These are phyloP conservation scores for Agastache rugosa DNA, from an alignment of 257 asterid species.

Conservation along the genomic window DNA sequence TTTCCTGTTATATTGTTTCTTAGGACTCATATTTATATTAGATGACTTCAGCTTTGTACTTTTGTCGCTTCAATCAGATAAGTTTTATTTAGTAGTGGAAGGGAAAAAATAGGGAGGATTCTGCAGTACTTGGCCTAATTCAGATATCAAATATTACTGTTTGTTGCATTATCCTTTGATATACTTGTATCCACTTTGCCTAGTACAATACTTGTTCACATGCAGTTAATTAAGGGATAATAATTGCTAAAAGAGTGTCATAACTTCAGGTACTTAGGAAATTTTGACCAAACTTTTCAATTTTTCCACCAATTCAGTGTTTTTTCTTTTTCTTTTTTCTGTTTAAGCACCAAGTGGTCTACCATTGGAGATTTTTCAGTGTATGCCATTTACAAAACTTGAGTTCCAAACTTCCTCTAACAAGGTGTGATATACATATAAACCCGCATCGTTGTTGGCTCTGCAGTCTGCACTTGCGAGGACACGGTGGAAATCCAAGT, in stretches of 20 bases:
- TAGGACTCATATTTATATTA: not conserved
- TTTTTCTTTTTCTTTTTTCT: no score
- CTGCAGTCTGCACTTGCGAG: not conserved
- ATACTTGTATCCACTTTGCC: slow-evolving; percentile 9
- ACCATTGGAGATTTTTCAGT: no score
- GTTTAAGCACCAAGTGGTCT: no score
- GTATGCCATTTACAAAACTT: no score
- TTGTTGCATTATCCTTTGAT: slow-evolving; percentile 16
- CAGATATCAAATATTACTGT: not conserved
- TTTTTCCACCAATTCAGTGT: no score
- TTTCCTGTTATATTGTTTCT: not conserved
- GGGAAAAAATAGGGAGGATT: not conserved
- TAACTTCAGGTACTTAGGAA: no score
- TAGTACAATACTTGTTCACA: slow-evolving; percentile 11
- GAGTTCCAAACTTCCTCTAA: not conserved
- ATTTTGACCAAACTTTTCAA: no score
- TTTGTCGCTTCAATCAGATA: slow-evolving; percentile 15
- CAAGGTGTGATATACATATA: not conserved
- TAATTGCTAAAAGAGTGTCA: no score
- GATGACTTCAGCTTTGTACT: slow-evolving; percentile 3
- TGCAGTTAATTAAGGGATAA: not conserved
- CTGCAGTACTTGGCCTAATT: slow-evolving; percentile 11
- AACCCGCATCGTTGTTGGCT: not conserved
- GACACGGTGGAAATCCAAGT: not conserved
- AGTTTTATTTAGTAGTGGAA: slow-evolving; percentile 7